Percentiles rank a stretch among this genome's conserved stretches.
These are phyloP conservation scores for Tetracladium setigerum DNA, from an alignment of 495 filamentous ascomycete genomes.

Conservation along the genomic window DNA sequence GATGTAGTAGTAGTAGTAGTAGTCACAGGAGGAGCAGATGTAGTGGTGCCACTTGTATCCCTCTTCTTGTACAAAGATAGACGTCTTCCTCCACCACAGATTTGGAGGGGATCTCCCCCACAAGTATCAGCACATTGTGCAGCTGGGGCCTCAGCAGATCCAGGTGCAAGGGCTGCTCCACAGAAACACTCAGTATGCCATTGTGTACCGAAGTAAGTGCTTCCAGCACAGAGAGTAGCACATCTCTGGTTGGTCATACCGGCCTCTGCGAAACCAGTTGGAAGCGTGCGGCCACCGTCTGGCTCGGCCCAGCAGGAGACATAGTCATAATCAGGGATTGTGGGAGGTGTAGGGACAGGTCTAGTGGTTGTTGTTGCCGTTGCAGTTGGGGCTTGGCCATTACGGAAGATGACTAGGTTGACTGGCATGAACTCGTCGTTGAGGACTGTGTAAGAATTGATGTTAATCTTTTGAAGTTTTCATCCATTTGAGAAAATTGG, in stretches of 20 bases:
- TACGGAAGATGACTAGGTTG: slow-evolving; percentile 8
- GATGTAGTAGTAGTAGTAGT: neutral
- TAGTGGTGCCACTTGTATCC: neutral
- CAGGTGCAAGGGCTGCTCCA: slow-evolving; percentile 25
- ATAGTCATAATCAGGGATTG: slow-evolving; percentile 1
- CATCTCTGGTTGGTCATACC: slow-evolving; percentile 25
- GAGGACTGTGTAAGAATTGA: neutral
- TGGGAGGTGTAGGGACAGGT: neutral
- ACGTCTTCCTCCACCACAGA: slow-evolving; percentile 6
- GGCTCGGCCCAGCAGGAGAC: slow-evolving; percentile 14
- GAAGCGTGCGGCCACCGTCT: slow-evolving; percentile 7
- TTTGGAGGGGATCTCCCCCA: slow-evolving; percentile 1
- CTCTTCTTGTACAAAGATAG: slow-evolving; percentile 4
- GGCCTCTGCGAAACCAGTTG: neutral
- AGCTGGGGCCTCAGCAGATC: slow-evolving; percentile 24
- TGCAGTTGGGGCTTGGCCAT: slow-evolving; percentile 1
- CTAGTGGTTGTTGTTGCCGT: neutral
- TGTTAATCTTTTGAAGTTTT: neutral
- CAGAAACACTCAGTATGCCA: slow-evolving; percentile 64
- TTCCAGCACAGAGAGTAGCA: slow-evolving; percentile 35
- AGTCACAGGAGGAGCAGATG: neutral
- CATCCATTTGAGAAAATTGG: neutral
- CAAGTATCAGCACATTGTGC: neutral
- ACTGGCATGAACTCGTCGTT: slow-evolving; percentile 5
- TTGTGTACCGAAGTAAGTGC: slow-evolving; percentile 50